Conservation (phyloP, 2,329 filamentous ascomycete genomes). For the Zasmidium citrigriseum region DNA sequence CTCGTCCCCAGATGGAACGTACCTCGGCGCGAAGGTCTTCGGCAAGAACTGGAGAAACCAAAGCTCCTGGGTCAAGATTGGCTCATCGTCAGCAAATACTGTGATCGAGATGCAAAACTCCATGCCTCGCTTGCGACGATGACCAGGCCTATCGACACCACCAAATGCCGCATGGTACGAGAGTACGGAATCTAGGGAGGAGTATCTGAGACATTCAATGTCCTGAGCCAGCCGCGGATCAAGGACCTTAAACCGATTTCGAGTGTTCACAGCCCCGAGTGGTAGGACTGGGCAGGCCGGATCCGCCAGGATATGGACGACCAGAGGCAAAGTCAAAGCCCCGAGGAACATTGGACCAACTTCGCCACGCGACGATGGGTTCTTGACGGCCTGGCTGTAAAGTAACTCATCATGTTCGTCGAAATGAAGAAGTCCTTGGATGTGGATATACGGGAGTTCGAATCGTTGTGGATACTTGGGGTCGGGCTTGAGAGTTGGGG, state of each 20-base stretch:
- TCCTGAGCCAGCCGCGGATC: conserved; percentile 10
- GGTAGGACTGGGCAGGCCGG: conserved; percentile 17
- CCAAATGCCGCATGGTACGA: conserved; percentile 16
- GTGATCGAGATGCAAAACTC: conserved; percentile 20
- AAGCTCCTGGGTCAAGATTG: conserved; percentile 12
- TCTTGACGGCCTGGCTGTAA: not conserved
- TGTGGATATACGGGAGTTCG: not conserved
- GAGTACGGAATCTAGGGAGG: conserved; percentile 1
- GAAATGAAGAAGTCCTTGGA: not conserved
- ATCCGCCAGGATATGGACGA: conserved; percentile 14
- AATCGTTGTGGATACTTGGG: not conserved
- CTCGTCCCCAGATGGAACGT: not conserved
- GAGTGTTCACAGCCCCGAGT: conserved; percentile 21
- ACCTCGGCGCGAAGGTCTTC: conserved; percentile 4
- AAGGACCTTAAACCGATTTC: conserved; percentile 15
- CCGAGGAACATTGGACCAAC: conserved; percentile 10
- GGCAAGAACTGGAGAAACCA: conserved; percentile 19
- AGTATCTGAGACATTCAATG: not conserved
- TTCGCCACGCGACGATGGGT: not conserved
- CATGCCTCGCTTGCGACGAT: conserved; percentile 18
- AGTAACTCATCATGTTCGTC: not conserved
- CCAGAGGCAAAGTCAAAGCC: conserved; percentile 15
- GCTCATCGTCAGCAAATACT: not conserved
- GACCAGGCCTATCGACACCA: conserved; percentile 8
- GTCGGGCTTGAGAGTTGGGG: not conserved